Conservation (phyloP, 2,329 filamentous ascomycete species). For the Scedosporium dehoogii region DNA sequence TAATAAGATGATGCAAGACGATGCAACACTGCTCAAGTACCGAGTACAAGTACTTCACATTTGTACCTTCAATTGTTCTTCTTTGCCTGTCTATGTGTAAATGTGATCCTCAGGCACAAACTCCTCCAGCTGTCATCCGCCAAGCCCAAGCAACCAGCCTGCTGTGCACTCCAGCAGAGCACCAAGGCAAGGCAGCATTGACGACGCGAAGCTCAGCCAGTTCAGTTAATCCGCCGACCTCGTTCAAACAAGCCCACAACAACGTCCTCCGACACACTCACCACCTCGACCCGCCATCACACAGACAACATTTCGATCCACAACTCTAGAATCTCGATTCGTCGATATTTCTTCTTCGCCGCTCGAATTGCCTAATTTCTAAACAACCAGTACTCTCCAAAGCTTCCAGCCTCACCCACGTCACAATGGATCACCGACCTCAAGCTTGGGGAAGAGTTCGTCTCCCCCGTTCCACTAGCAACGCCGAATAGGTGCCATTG, state of each 20-base stretch:
- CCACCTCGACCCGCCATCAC: background rate
- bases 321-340: background rate
- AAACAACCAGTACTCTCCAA: background rate
- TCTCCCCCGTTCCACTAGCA: conserved; percentile 13
- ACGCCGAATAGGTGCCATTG: background rate
- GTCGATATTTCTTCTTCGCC: background rate
- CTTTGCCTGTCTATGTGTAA: background rate
- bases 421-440: conserved; percentile 59
- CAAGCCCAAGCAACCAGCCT: background rate
- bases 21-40: background rate
- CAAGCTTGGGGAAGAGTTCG: conserved; percentile 64
- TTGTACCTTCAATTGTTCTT: background rate
- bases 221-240: background rate
- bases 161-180: background rate
- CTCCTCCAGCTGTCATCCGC: background rate
- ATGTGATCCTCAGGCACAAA: conserved; percentile 5
- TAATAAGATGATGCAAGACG: background rate
- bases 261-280: background rate
- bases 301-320: background rate
- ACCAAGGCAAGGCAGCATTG: conserved; percentile 4
- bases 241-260: background rate
- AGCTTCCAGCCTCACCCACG: background rate
- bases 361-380: background rate
- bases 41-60: background rate
- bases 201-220: conserved; percentile 6